A percentile compares a stretch with the other conserved stretches of the same genome.
Conservation (phyloP, 768 basidiomycete species). For the Panus rudis region DNA sequence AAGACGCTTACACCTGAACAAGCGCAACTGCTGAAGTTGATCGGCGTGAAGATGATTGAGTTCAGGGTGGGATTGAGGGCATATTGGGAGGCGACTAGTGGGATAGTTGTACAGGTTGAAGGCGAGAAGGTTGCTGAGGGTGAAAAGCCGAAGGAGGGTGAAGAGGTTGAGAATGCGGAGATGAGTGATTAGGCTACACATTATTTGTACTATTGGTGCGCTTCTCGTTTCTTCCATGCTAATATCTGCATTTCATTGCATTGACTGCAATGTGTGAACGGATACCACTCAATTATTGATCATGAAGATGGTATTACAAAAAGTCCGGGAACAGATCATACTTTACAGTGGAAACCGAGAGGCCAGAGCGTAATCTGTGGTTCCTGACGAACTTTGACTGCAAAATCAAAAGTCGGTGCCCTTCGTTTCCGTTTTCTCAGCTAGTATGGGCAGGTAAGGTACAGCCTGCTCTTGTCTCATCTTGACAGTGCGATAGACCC, state of each 20-base stretch:
- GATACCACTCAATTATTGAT: too few species aligned
- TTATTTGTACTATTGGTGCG: background rate
- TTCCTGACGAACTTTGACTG: too few species aligned
- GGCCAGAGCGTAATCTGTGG: too few species aligned
- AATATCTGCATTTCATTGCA: background rate
- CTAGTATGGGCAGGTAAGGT: too few species aligned
- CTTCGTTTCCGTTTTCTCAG: too few species aligned
- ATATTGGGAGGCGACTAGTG: constrained; percentile 65
- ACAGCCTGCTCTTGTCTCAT: too few species aligned
- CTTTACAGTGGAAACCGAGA: too few species aligned
- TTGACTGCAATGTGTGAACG: background rate
- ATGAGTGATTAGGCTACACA: constrained; percentile 20
- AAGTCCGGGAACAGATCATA: too few species aligned
- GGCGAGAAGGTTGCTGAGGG: constrained; percentile 30
- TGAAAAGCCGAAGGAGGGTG: constrained; percentile 27
- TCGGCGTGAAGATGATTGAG: constrained; percentile 82
- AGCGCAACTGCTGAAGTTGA: constrained; percentile 86
- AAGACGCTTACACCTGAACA: constrained; percentile 78
- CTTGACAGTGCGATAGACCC: too few species aligned
- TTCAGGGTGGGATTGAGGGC: constrained; percentile 69
- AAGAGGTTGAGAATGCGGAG: constrained; percentile 28
- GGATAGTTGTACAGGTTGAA: constrained; percentile 56
- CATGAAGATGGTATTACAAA: too few species aligned
- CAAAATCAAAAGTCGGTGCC: too few species aligned
- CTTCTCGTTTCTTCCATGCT: constrained; percentile 1